A percentile compares a stretch with the other conserved stretches of the same genome.
phyloP scores from a whole-genome alignment of 176 grass and related monocot genomes.

The Triticum turgidum region DNA sequence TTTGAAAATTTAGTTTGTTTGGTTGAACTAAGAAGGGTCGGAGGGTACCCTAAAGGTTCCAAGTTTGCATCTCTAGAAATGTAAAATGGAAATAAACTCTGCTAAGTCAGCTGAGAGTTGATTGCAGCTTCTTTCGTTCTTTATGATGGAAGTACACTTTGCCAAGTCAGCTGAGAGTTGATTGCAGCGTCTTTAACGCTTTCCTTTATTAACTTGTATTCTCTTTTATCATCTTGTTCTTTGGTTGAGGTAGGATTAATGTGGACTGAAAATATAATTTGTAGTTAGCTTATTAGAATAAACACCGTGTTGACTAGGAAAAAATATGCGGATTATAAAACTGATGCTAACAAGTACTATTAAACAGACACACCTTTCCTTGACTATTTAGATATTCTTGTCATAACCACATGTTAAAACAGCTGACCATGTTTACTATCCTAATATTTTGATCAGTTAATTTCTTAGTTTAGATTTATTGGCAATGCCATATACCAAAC shows the following conservation, averaged over 20 bases:
- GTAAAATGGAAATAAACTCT: conserved; percentile 9
- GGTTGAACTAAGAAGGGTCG: no score
- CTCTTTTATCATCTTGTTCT: not conserved
- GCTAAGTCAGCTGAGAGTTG: not conserved
- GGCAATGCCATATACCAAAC: conserved; percentile 3
- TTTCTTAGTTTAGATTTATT: conserved; percentile 23
- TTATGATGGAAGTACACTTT: conserved; percentile 13
- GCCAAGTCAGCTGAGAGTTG: not conserved
- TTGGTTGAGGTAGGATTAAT: not conserved
- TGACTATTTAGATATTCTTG: conserved; percentile 5
- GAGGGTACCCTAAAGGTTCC: no score
- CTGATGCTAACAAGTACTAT: not conserved
- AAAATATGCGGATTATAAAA: not conserved
- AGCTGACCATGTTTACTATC: not conserved
- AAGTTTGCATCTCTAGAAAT: no score
- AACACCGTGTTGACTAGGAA: not conserved
- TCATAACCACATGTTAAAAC: conserved; percentile 8
- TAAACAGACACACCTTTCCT: not conserved
- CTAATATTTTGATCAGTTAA: not conserved
- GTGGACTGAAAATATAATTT: not conserved
- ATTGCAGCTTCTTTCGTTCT: not conserved
- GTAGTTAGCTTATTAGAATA: not conserved
- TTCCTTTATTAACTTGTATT: conserved; percentile 6
- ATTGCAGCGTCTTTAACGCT: not conserved
- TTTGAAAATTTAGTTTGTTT: no score